Evolutionary conservation across 192 early-diverging fungal genomes (phyloP), one percentile per base, ranked within the genome.

Genomic region (Rhizophagus clarus): DNA sequence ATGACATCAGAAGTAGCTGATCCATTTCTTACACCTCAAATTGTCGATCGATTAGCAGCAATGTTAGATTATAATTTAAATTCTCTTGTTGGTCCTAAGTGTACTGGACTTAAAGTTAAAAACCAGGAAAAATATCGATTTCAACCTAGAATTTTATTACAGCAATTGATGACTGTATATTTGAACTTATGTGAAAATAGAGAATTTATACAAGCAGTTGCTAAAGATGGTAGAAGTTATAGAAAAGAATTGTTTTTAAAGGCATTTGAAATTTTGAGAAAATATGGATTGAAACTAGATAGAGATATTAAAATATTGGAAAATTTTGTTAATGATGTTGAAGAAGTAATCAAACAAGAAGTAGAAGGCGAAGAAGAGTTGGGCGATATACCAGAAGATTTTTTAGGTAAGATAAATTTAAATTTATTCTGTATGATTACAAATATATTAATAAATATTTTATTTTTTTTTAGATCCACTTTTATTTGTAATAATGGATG

Each of bases 31-130:
- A 92, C 91, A 20, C 87, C 90, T 24, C 95, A 96, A 79, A 95
- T 99, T 66, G 96, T 98, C 22, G 93, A 94, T 62, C 88, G 96
- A 3, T 87, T 99, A 49, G 97, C 97, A 2, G 95, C 95, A n/a
- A 99, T 99, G 98, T 88, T 99, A 64, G 95, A 99, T 84, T 97
- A 95, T 83, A 98, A 97, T 76, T 85, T 99, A 49, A 85, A 91
- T 8, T 92, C 93, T 45, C 85, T 99, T 67, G 96, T 96, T 1
- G 98, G 98, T 0, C 96, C 96, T 11, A 92, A 93, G 76, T 96
- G 95, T 86, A 94, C 95, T 1, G 95, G 93, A 74, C 86, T 99
- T 20, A 66, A 56, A 67, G 93, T 95, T 68, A 90, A 91, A 81
- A 91, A 93, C 77, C 92, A 90, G 22, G 91, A 95, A 79, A 95